phyloP scores from a whole-genome alignment of 305 asterid species.

The Fraxinus platypoda region DNA sequence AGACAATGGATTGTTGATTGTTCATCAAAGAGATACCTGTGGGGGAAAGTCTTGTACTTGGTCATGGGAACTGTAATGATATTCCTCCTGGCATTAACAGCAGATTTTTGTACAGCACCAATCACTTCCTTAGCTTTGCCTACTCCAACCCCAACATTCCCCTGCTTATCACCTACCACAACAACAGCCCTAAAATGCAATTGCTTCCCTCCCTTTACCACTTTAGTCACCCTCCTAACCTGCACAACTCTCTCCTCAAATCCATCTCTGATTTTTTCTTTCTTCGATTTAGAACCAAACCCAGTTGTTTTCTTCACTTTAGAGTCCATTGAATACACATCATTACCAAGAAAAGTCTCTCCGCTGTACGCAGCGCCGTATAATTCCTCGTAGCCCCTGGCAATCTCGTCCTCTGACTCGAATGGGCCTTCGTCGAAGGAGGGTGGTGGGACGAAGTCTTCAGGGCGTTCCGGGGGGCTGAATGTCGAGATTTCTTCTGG shows the following conservation, averaged over 20 bases:
- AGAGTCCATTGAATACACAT: constrained; percentile 64
- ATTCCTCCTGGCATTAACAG: constrained; percentile 84
- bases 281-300: constrained; percentile 59
- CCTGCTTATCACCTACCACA: constrained; percentile 87
- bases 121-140: constrained; percentile 89
- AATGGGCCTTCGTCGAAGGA: constrained; percentile 74
- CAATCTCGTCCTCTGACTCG: constrained; percentile 81
- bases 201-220: constrained; percentile 95
- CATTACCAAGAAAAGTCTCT: constrained; percentile 66
- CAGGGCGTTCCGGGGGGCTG: constrained; percentile 67
- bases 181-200: constrained; percentile 82
- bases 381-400: constrained; percentile 67
- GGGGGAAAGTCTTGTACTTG: constrained; percentile 87
- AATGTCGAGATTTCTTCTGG: constrained; percentile 51
- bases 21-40: constrained; percentile 46
- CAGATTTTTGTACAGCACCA: constrained; percentile 82
- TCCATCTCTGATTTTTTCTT: constrained; percentile 78
- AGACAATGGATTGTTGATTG: not conserved
- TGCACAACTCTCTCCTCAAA: constrained; percentile 94
- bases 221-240: constrained; percentile 90
- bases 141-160: constrained; percentile 91
- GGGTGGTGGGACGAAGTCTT: constrained; percentile 55
- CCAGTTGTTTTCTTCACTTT: constrained; percentile 64
- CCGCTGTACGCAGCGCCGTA: constrained; percentile 89
- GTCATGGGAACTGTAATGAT: constrained; percentile 80